Conservation (phyloP, 257 asterid species). For the Primulina huaijiensis region DNA sequence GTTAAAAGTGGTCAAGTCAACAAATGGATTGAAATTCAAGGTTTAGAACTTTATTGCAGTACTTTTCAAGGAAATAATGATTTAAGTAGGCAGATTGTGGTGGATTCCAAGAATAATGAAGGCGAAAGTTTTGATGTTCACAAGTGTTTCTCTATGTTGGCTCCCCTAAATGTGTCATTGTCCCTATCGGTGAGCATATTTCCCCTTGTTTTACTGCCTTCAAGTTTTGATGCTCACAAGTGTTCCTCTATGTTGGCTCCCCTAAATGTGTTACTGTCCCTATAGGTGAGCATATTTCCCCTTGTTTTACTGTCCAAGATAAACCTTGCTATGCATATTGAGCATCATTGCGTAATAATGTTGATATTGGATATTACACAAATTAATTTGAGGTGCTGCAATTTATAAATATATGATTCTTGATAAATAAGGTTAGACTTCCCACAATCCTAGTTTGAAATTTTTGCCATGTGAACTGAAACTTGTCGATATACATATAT, state of each 20-base stretch:
- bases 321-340: neutral
- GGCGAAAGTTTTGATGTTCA: constrained; percentile 36
- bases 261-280: constrained; percentile 55
- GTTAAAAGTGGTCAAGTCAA: constrained; percentile 78
- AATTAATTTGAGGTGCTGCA: constrained; percentile 7
- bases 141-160: constrained; percentile 43
- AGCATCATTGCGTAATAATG: constrained; percentile 1
- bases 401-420: constrained; percentile 9
- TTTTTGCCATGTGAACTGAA: neutral
- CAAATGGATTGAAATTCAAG: constrained; percentile 73
- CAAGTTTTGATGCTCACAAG: constrained; percentile 36
- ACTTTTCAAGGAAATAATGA: constrained; percentile 40
- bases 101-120: constrained; percentile 31
- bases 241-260: constrained; percentile 57
- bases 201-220: constrained; percentile 7
- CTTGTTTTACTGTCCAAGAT: constrained; percentile 1
- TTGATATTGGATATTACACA: neutral
- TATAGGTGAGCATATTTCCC: constrained; percentile 56
- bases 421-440: constrained; percentile 13
- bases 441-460: neutral
- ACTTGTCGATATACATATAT: neutral
- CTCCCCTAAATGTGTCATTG: constrained; percentile 63
- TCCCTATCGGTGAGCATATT: constrained; percentile 65
- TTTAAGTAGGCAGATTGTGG: constrained; percentile 32
- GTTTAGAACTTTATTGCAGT: constrained; percentile 70